Conservation (phyloP, 306 rosid species). For the Astragalus membranaceus region DNA sequence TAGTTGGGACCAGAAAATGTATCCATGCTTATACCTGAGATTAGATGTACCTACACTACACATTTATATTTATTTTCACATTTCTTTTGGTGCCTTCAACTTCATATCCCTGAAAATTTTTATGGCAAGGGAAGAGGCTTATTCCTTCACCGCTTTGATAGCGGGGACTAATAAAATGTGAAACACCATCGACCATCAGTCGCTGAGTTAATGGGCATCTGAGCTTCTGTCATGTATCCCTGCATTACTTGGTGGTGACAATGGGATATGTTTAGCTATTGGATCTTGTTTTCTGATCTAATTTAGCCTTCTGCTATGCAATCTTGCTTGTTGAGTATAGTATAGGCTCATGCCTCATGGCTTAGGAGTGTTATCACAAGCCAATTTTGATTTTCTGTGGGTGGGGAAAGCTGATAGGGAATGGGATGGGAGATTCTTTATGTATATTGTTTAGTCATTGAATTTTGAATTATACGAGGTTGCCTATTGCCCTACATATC, state of each 20-base stretch:
- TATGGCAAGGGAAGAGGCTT: background rate
- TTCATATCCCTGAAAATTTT: background rate
- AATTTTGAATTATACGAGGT: background rate
- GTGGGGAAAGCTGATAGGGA: background rate
- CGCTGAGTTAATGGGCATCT: background rate
- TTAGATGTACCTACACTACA: background rate
- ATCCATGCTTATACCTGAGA: background rate
- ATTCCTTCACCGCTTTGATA: background rate
- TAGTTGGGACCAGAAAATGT: background rate
- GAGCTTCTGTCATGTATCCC: background rate
- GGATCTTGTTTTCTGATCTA: background rate
- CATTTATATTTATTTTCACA: background rate
- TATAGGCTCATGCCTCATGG: too few relatives aligned
- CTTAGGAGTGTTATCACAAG: background rate
- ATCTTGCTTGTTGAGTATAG: background rate
- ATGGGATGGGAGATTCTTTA: background rate
- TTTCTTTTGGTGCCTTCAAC: background rate
- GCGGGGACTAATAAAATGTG: background rate
- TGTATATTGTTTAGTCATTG: background rate
- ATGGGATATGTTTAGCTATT: background rate
- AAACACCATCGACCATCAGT: background rate
- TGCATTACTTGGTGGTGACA: background rate
- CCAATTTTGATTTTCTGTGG: background rate
- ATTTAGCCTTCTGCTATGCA: background rate
- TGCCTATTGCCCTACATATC: too few relatives aligned